A percentile compares a stretch with the other conserved stretches of the same genome.
Conservation (phyloP, 768 basidiomycete genomes). For the Suillus hirtellus region DNA sequence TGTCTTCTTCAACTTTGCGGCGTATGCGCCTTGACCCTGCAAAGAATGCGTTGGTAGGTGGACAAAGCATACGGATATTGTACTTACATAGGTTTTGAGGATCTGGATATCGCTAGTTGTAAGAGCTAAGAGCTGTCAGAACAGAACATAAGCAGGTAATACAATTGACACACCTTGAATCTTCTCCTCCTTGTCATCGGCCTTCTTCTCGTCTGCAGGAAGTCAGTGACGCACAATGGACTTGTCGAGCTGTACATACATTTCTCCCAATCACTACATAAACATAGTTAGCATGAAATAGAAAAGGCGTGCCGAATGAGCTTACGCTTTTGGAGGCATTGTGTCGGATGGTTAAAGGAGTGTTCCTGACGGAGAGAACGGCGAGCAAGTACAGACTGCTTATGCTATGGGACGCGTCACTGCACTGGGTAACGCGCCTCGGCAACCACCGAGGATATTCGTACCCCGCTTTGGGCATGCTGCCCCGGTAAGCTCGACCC, state of each 20-base stretch:
- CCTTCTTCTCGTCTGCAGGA: conserved; percentile 75
- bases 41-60: conserved; percentile 6
- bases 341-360: conserved; percentile 22
- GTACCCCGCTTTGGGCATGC: conserved; percentile 30
- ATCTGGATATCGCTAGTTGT: conserved; percentile 99
- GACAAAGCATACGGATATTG: conserved; percentile 6
- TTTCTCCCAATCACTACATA: conserved; percentile 93
- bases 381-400: conserved; percentile 20
- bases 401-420: conserved; percentile 39
- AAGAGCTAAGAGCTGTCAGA: conserved; percentile 56
- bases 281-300: conserved; percentile 14
- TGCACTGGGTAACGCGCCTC: conserved; percentile 25
- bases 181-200: conserved; percentile 88
- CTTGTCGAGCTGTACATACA: conserved; percentile 50
- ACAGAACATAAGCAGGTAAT: not conserved
- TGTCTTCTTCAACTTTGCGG: conserved; percentile 79
- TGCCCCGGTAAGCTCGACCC: not conserved
- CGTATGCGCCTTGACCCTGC: conserved; percentile 98
- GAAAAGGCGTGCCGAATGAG: conserved; percentile 18
- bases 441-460: conserved; percentile 27
- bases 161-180: conserved; percentile 66
- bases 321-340: conserved; percentile 97
- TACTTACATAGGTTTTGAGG: conserved; percentile 91
- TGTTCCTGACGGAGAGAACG: conserved; percentile 23
- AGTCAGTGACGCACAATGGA: conserved; percentile 8